Conservation (phyloP, 106 monocot genomes). For the Amphibolis antarctica region DNA sequence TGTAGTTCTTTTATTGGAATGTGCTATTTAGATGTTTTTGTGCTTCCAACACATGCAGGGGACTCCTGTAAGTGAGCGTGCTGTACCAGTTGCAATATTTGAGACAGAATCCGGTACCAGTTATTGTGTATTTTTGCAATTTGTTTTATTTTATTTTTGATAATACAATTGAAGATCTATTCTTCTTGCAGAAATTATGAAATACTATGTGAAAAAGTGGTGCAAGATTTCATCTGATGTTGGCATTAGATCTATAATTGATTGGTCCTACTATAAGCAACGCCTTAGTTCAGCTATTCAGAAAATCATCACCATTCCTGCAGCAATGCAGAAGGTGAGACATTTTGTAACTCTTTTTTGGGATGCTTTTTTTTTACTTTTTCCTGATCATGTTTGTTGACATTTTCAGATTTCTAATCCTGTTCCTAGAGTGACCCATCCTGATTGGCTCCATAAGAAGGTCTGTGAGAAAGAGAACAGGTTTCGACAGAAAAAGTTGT, state of each 20-base stretch:
- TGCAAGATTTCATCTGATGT: slow-evolving; percentile 73
- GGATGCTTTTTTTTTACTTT: background rate
- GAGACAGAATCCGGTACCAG: slow-evolving; percentile 68
- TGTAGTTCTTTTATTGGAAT: background rate
- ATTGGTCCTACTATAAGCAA: slow-evolving; percentile 97
- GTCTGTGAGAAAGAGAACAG: slow-evolving; percentile 79
- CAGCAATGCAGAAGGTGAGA: slow-evolving; percentile 96
- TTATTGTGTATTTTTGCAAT: slow-evolving; percentile 1
- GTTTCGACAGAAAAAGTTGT: slow-evolving; percentile 77
- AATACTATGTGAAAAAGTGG: slow-evolving; percentile 81
- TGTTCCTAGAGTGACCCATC: slow-evolving; percentile 88
- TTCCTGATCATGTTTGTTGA: background rate
- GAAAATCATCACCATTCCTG: slow-evolving; percentile 99
- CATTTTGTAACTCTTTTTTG: background rate
- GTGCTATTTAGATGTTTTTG: background rate
- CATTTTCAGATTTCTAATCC: slow-evolving; percentile 77
- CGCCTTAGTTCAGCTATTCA: slow-evolving; percentile 88
- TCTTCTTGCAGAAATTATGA: slow-evolving; percentile 48
- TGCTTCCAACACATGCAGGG: slow-evolving; percentile 34
- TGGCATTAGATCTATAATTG: slow-evolving; percentile 73
- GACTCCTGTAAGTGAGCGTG: slow-evolving; percentile 93
- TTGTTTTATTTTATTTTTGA: background rate
- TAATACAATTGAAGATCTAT: background rate
- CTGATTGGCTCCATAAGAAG: slow-evolving; percentile 96
- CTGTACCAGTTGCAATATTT: slow-evolving; percentile 93